Percentiles rank a stretch among this genome's conserved stretches.
These are phyloP conservation scores for Eucalyptus paniculata DNA, from an alignment of 345 rosid genomes.

Conservation along the genomic window DNA sequence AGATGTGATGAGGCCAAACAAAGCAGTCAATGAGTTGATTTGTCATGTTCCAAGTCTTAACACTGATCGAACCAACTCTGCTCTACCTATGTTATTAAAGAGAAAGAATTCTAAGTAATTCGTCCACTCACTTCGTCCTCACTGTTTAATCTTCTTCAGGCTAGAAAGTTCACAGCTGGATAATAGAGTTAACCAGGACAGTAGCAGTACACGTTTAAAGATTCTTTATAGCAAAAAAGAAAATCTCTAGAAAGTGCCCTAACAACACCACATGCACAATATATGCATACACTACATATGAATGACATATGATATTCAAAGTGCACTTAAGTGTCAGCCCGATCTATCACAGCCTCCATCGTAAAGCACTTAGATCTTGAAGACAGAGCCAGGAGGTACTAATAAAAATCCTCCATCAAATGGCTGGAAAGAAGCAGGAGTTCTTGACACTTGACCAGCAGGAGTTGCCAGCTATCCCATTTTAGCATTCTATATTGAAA, in stretches of 20 bases:
- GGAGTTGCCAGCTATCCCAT: not conserved
- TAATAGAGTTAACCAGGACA: not conserved
- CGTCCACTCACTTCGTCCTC: not conserved
- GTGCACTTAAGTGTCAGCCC: not conserved
- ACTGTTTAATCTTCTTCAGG: not conserved
- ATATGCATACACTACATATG: not conserved
- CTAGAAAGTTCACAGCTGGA: not conserved
- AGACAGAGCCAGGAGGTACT: not conserved
- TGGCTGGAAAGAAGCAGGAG: not conserved
- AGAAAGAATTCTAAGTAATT: not conserved
- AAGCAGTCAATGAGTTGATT: not conserved
- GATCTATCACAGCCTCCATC: not conserved
- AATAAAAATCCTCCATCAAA: not conserved
- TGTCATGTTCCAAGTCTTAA: not conserved
- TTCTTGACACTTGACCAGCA: not conserved
- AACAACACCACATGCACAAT: not conserved
- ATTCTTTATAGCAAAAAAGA: not conserved
- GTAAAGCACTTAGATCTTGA: not conserved
- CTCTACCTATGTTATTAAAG: not conserved
- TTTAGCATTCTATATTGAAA: not conserved
- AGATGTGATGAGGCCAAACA: not conserved
- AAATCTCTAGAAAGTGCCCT: not conserved
- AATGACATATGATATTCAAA: not conserved
- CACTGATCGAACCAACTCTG: not conserved
- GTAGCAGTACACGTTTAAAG: not conserved